Evolutionary conservation across 2,329 filamentous ascomycete species (phyloP).

Genomic region (Byssothecium circinans): DNA sequence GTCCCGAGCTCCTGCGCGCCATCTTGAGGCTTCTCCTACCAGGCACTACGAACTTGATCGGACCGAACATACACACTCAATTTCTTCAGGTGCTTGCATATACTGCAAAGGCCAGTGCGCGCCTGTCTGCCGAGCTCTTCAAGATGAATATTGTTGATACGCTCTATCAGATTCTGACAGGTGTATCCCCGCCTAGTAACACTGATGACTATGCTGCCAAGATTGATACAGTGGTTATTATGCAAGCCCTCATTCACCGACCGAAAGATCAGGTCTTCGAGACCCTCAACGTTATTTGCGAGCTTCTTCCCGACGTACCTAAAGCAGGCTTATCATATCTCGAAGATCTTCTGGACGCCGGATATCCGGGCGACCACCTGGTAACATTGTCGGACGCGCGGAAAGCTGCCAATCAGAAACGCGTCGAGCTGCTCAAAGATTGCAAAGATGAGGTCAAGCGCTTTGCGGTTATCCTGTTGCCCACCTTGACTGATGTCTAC

Average conservation of each 20-base stretch:
- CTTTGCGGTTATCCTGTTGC: conserved; percentile 90
- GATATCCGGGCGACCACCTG: conserved; percentile 51
- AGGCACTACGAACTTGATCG: conserved; percentile 93
- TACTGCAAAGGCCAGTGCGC: conserved; percentile 84
- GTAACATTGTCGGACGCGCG: conserved; percentile 46
- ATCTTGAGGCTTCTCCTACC: conserved; percentile 86
- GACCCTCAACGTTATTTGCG: conserved; percentile 95
- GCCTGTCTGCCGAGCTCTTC: conserved; percentile 83
- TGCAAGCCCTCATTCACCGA: conserved; percentile 96
- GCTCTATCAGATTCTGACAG: conserved; percentile 93
- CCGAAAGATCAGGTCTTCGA: conserved; percentile 96
- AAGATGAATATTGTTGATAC: conserved; percentile 98
- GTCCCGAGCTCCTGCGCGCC: conserved; percentile 80
- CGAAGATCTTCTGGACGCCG: conserved; percentile 54
- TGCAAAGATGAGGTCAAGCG: conserved; percentile 86
- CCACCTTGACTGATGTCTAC: conserved; percentile 93
- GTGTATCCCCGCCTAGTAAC: conserved; percentile 84
- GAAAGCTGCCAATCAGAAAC: conserved; percentile 72
- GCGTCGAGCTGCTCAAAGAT: conserved; percentile 76
- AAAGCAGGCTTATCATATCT: conserved; percentile 56
- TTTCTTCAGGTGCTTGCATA: conserved; percentile 91
- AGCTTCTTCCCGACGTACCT: conserved; percentile 78
- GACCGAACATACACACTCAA: conserved; percentile 91
- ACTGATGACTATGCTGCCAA: conserved; percentile 78
- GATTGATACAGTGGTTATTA: conserved; percentile 94